A percentile compares a stretch with the other conserved stretches of the same genome.
phyloP scores from a whole-genome alignment of 371 early-diverging fungal species.

The Circinella minor region DNA sequence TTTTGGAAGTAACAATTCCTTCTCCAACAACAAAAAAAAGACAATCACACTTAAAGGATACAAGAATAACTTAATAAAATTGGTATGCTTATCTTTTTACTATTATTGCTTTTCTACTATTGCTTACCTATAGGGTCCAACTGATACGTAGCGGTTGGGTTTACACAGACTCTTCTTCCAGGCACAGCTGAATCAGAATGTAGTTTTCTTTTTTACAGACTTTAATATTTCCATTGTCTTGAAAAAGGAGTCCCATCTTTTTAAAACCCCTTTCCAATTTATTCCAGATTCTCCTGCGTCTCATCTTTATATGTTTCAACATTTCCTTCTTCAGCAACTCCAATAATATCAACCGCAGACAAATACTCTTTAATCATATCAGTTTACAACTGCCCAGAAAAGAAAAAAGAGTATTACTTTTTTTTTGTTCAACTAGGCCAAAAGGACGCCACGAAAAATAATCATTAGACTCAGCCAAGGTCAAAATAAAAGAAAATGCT shows the following conservation, averaged over 20 bases:
- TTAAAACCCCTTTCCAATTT: not conserved
- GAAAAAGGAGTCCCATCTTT: not conserved
- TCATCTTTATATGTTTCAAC: not conserved
- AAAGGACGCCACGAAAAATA: not conserved
- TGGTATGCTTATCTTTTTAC: not conserved
- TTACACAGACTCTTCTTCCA: not conserved
- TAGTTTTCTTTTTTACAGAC: no score
- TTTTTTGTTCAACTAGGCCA: not conserved
- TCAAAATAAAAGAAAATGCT: constrained; percentile 12
- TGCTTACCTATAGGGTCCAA: not conserved
- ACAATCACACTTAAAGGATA: not conserved
- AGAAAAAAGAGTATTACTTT: not conserved
- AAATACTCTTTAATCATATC: not conserved
- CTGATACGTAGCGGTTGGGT: not conserved
- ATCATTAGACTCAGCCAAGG: constrained; percentile 11
- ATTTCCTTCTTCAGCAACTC: no score
- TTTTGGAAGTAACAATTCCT: no score
- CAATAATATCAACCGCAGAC: not conserved
- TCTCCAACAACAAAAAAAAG: no score
- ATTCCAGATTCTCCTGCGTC: not conserved
- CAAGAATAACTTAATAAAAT: not conserved
- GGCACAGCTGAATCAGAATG: not conserved
- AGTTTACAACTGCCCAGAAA: not conserved
- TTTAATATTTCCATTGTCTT: no score
- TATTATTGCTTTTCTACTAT: not conserved